phyloP scores from a whole-genome alignment of 2,329 filamentous ascomycete species.

The Sporothrix schenckii region DNA sequence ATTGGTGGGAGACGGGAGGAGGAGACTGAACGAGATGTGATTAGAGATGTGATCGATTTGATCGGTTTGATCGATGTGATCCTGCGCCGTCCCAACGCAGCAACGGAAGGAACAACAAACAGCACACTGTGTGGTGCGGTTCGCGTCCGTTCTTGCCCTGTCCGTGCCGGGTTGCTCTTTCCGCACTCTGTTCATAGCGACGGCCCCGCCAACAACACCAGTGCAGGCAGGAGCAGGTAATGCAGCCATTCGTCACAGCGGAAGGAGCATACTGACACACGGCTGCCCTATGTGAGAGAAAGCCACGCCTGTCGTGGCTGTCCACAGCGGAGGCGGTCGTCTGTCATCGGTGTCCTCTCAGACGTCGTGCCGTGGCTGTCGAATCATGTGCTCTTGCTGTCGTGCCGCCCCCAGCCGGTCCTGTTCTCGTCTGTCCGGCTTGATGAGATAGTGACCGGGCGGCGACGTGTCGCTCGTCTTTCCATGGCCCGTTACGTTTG shows the following conservation, averaged over 20 bases:
- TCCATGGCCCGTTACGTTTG: background rate
- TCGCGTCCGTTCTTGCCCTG: background rate
- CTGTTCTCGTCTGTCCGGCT: slow-evolving; percentile 11
- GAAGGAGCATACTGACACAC: background rate
- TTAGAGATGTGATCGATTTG: too few species aligned
- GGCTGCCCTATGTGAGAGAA: background rate
- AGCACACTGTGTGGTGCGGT: background rate
- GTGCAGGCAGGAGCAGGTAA: background rate
- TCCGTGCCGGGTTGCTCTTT: slow-evolving; percentile 1
- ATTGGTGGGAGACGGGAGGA: too few species aligned
- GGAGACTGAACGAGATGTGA: too few species aligned
- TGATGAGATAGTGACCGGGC: slow-evolving; percentile 3
- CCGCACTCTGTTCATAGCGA: background rate
- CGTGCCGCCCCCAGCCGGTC: background rate
- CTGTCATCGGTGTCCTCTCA: background rate
- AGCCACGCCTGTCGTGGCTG: background rate
- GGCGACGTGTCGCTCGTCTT: background rate
- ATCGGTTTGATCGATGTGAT: too few species aligned
- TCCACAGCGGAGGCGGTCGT: background rate
- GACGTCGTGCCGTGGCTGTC: slow-evolving; percentile 12
- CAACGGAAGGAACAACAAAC: slow-evolving; percentile 17
- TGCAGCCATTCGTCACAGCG: background rate
- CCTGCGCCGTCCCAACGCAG: background rate
- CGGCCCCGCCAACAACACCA: background rate
- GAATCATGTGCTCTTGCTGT: slow-evolving; percentile 23